Evolutionary conservation across 352 stramenopile genomes (phyloP).

Genomic region (Halophytophthora polymorphica): DNA sequence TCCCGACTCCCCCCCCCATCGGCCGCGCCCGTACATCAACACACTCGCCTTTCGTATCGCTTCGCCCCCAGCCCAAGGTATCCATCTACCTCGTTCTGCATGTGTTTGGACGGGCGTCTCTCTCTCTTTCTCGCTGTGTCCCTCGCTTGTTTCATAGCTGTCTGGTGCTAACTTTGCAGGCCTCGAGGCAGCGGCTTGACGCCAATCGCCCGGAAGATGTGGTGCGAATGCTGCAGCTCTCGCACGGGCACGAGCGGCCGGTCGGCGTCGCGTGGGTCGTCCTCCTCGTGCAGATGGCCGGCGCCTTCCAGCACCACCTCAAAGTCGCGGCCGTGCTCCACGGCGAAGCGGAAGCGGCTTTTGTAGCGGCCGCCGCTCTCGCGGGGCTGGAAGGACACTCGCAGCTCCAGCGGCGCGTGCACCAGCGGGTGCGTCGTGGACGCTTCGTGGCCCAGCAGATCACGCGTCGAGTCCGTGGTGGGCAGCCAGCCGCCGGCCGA

Average conservation of each 20-base stretch:
- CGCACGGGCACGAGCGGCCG: constrained; percentile 34
- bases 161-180: not conserved
- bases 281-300: constrained; percentile 57
- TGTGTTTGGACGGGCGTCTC: not conserved
- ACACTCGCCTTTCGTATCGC: no score
- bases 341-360: constrained; percentile 65
- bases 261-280: constrained; percentile 41
- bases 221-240: constrained; percentile 44
- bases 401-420: constrained; percentile 37
- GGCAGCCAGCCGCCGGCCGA: constrained; percentile 45
- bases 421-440: constrained; percentile 31
- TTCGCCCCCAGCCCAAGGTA: not conserved
- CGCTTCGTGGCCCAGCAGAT: constrained; percentile 22
- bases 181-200: not conserved
- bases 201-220: constrained; percentile 40
- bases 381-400: constrained; percentile 47
- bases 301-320: constrained; percentile 72
- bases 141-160: constrained; percentile 1
- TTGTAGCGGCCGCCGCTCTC: constrained; percentile 41
- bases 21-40: no score
- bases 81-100: not conserved
- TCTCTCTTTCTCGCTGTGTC: not conserved
- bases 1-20: no score
- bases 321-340: constrained; percentile 56
- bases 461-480: constrained; percentile 32